These are phyloP conservation scores for Pseudotsuga menziesii DNA, from an alignment of 75 land plant species.

Conservation along the genomic window DNA sequence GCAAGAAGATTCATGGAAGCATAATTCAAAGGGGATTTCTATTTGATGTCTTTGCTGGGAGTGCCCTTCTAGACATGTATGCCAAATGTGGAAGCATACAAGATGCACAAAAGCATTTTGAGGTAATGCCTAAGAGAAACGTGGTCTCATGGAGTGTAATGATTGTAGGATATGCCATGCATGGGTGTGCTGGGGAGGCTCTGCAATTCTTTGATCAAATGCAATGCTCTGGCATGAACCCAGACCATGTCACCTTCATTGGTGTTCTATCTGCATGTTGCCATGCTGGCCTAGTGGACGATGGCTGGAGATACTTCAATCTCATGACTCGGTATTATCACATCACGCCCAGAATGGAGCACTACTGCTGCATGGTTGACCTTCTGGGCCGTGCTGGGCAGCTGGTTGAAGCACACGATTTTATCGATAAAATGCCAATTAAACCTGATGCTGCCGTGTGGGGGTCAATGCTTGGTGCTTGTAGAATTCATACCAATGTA, in stretches of 20 bases:
- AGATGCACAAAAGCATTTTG: slow-evolving; percentile 13
- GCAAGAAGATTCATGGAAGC: slow-evolving; percentile 17
- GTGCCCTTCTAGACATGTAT: slow-evolving; percentile 18
- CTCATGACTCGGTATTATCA: background rate
- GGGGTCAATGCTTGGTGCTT: slow-evolving; percentile 12
- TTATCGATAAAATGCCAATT: slow-evolving; percentile 7
- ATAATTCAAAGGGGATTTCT: slow-evolving; percentile 9
- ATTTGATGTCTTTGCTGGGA: slow-evolving; percentile 9
- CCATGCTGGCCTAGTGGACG: slow-evolving; percentile 14
- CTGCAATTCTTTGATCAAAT: slow-evolving; percentile 3
- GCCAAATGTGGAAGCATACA: slow-evolving; percentile 12
- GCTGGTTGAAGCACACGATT: slow-evolving; percentile 1
- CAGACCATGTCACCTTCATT: slow-evolving; percentile 23
- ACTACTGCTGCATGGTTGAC: slow-evolving; percentile 17
- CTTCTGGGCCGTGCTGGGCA: slow-evolving; percentile 13
- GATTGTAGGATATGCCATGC: slow-evolving; percentile 17
- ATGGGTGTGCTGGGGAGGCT: slow-evolving; percentile 17
- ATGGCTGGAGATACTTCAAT: slow-evolving; percentile 1
- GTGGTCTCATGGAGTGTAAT: slow-evolving; percentile 15
- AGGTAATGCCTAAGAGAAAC: background rate
- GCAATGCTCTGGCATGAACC: slow-evolving; percentile 13
- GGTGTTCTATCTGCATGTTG: slow-evolving; percentile 26
- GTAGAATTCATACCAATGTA: slow-evolving; percentile 7
- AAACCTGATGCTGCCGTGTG: slow-evolving; percentile 7
- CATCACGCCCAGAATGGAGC: slow-evolving; percentile 1